phyloP scores from a whole-genome alignment of 75 land plant genomes.

The Cunninghamia lanceolata region DNA sequence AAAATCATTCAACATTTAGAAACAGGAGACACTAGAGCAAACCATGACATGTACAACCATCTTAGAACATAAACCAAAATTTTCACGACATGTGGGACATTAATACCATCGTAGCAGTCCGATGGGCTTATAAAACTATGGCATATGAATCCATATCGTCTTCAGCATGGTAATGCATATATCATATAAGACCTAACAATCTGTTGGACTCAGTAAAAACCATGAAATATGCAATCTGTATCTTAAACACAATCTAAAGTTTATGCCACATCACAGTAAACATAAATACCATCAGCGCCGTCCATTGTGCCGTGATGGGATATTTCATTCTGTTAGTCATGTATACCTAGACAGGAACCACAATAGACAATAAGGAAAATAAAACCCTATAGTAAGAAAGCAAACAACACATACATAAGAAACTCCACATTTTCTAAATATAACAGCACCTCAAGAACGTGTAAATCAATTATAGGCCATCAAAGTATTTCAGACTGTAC shows the following conservation, averaged over 20 bases:
- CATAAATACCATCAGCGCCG: not conserved
- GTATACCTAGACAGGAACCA: too few species aligned
- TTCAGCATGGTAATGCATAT: too few species aligned
- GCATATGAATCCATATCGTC: too few species aligned
- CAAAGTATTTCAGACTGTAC: not conserved
- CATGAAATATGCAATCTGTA: not conserved
- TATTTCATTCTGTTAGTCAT: too few species aligned
- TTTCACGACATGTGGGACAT: not conserved
- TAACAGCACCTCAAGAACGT: too few species aligned
- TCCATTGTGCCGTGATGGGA: not conserved
- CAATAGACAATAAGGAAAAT: too few species aligned
- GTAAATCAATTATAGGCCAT: not conserved
- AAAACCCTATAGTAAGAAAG: too few species aligned
- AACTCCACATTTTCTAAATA: too few species aligned
- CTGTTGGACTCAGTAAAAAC: not conserved
- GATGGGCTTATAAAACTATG: not conserved
- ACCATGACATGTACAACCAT: not conserved
- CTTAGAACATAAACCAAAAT: not conserved
- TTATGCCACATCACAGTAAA: not conserved
- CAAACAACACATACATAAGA: too few species aligned
- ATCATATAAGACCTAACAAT: too few species aligned
- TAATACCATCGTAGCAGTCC: not conserved
- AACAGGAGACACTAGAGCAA: not conserved
- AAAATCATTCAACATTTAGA: not conserved
- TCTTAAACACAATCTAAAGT: not conserved